Conservation (phyloP, 208 protist species). For the Herpetomonas muscarum region DNA sequence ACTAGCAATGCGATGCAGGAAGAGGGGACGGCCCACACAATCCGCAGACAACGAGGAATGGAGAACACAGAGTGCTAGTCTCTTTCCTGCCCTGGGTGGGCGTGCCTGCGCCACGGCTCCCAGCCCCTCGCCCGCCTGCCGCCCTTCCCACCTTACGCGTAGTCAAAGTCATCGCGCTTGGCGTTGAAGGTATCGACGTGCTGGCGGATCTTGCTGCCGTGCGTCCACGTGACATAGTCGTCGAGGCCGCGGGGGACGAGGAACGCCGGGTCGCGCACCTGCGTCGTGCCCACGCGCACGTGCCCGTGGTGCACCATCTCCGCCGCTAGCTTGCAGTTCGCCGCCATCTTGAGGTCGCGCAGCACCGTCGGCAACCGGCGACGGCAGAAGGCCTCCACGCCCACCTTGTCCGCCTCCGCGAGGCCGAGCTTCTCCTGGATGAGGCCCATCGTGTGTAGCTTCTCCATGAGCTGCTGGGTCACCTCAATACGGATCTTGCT, state of each 20-base stretch:
- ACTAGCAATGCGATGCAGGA: too few species aligned
- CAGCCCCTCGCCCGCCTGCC: background rate
- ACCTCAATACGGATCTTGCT: slow-evolving; percentile 88
- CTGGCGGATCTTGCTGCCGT: slow-evolving; percentile 83
- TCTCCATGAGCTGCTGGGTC: slow-evolving; percentile 88
- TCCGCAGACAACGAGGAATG: too few species aligned
- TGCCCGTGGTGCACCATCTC: slow-evolving; percentile 88
- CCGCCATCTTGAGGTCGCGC: slow-evolving; percentile 81
- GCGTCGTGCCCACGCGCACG: slow-evolving; percentile 82
- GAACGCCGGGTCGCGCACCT: slow-evolving; percentile 87
- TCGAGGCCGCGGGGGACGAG: slow-evolving; percentile 80
- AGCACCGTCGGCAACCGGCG: slow-evolving; percentile 86
- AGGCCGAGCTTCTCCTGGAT: slow-evolving; percentile 84
- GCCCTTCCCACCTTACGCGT: slow-evolving; percentile 19
- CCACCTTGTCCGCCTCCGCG: slow-evolving; percentile 86
- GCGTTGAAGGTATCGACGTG: slow-evolving; percentile 88
- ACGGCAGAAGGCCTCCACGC: slow-evolving; percentile 87
- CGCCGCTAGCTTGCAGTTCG: slow-evolving; percentile 83
- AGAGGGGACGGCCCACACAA: too few species aligned
- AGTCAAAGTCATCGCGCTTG: slow-evolving; percentile 82
- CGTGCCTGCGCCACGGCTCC: background rate
- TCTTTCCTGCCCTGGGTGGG: too few species aligned
- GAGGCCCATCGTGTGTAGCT: slow-evolving; percentile 89
- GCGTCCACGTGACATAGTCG: slow-evolving; percentile 89
- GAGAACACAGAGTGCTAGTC: too few species aligned